Evolutionary conservation across 257 asterid species (phyloP).

Genomic region (Primulina eburnea): DNA sequence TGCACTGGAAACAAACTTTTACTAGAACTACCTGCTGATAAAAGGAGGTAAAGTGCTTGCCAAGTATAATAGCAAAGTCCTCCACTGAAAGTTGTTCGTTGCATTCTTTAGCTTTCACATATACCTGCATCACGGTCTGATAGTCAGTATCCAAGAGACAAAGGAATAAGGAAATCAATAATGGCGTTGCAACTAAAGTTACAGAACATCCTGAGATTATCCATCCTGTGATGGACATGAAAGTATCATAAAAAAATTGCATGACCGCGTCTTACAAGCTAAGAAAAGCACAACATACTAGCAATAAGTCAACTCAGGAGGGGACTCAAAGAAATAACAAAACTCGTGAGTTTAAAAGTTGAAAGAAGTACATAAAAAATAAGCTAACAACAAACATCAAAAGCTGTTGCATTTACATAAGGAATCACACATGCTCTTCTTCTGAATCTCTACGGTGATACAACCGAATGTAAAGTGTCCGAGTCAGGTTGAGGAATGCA

Average conservation of each 20-base stretch:
- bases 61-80: slow-evolving; percentile 84
- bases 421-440: neutral
- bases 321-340: neutral
- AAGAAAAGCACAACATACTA: neutral
- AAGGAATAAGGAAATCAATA: neutral
- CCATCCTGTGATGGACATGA: neutral
- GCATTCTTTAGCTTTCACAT: slow-evolving; percentile 92
- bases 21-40: slow-evolving; percentile 58
- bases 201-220: neutral
- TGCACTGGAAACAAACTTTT: neutral
- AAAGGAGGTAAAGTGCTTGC: slow-evolving; percentile 75
- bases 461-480: neutral
- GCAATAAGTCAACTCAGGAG: neutral
- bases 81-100: slow-evolving; percentile 60
- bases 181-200: neutral
- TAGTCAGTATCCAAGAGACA: slow-evolving; percentile 6
- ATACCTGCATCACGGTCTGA: slow-evolving; percentile 54
- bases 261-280: neutral
- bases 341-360: neutral
- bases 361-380: slow-evolving; percentile 4
- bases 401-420: neutral
- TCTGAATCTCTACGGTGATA: neutral
- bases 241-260: neutral
- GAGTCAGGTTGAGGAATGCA: neutral
- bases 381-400: neutral